phyloP scores from a whole-genome alignment of 2,329 filamentous ascomycete genomes.

The Cladophialophora bantiana region DNA sequence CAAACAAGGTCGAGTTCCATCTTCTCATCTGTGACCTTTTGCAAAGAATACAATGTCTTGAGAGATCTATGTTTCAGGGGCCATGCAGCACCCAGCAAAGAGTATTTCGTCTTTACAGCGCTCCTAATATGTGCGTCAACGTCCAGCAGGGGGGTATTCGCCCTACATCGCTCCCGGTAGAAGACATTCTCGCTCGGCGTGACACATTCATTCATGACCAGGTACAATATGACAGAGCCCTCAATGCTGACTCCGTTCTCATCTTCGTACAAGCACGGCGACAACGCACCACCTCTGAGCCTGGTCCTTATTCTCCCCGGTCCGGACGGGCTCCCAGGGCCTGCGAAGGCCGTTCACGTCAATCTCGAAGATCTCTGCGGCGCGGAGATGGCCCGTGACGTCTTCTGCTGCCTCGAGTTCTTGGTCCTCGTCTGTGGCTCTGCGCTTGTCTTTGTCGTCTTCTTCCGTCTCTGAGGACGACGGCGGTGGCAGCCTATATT shows the following conservation, averaged over 20 bases:
- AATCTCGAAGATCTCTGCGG: conserved; percentile 38
- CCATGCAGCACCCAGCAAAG: no score
- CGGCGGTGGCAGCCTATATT: conserved; percentile 7
- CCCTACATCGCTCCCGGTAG: no score
- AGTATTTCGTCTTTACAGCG: no score
- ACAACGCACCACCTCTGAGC: conserved; percentile 65
- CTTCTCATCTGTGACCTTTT: no score
- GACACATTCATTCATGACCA: no score
- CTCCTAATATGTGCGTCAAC: no score
- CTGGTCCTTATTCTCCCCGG: conserved; percentile 55
- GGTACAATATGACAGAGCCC: no score
- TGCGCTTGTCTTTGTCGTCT: conserved; percentile 45
- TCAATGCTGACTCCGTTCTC: neutral
- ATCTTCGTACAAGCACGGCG: conserved; percentile 48
- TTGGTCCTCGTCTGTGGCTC: neutral
- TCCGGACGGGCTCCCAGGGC: conserved; percentile 55
- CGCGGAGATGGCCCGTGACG: conserved; percentile 35
- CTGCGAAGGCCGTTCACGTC: conserved; percentile 51
- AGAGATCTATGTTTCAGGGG: neutral
- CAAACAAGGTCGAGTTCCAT: neutral
- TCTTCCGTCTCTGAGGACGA: conserved; percentile 44
- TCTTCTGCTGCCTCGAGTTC: conserved; percentile 29
- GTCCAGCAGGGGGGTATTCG: no score
- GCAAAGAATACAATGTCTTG: neutral
- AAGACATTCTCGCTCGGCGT: no score